Conservation (phyloP, 1,284 basidiomycete species). For the Salmacisia buchloeana region DNA sequence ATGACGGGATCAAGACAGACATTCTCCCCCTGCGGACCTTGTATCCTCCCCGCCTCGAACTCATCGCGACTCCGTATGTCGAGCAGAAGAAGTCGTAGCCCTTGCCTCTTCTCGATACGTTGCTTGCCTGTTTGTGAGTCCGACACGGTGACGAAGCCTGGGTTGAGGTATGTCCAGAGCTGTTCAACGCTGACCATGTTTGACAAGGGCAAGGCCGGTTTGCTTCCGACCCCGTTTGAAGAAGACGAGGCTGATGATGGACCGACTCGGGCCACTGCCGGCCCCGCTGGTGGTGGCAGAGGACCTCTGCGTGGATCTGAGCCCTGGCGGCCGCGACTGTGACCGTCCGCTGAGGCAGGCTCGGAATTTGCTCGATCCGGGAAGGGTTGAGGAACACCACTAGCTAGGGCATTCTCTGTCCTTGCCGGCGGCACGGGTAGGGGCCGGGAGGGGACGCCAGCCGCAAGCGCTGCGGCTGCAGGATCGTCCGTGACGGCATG, state of each 20-base stretch:
- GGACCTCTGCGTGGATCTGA: background rate
- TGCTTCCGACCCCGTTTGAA: slow-evolving; percentile 21
- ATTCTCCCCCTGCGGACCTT: slow-evolving; percentile 67
- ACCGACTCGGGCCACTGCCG: background rate
- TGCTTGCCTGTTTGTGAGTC: slow-evolving; percentile 26
- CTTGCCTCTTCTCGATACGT: slow-evolving; percentile 31
- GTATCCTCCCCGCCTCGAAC: slow-evolving; percentile 70
- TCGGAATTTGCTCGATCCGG: slow-evolving; percentile 11
- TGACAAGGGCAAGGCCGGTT: slow-evolving; percentile 29
- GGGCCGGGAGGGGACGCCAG: background rate
- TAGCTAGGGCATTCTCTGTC: slow-evolving; percentile 8
- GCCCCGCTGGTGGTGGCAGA: background rate
- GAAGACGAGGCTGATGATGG: background rate
- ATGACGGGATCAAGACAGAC: slow-evolving; percentile 51
- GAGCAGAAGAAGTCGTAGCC: slow-evolving; percentile 61
- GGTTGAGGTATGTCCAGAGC: slow-evolving; percentile 39
- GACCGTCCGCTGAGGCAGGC: background rate
- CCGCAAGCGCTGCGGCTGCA: slow-evolving; percentile 1
- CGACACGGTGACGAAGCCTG: slow-evolving; percentile 38
- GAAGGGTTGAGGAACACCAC: slow-evolving; percentile 18
- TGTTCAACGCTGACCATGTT: slow-evolving; percentile 39
- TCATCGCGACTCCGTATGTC: slow-evolving; percentile 75
- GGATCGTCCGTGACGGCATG: slow-evolving; percentile 14
- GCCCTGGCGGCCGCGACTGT: background rate
- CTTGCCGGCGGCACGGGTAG: slow-evolving; percentile 5